Conservation (phyloP, 2,329 filamentous ascomycete genomes). For the Colletotrichum salicis region DNA sequence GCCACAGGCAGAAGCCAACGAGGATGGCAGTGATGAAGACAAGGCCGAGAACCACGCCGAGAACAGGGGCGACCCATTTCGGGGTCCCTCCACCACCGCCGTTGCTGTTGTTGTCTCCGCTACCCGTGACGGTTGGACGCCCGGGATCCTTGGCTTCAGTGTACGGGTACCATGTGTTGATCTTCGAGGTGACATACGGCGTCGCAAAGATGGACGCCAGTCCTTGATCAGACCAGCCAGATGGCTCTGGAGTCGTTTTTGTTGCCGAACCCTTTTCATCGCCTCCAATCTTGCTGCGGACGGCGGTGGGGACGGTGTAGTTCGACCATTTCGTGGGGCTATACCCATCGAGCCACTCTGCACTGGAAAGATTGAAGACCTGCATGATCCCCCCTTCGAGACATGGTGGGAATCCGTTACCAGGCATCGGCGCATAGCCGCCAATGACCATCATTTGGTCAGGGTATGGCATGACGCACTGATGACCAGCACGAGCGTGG, state of each 20-base stretch:
- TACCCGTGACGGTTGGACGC: slow-evolving; percentile 35
- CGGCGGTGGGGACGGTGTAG: slow-evolving; percentile 76
- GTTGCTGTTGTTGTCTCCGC: slow-evolving; percentile 26
- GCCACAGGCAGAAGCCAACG: slow-evolving; percentile 64
- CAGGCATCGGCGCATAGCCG: slow-evolving; percentile 62
- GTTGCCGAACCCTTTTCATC: slow-evolving; percentile 75
- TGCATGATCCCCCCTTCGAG: slow-evolving; percentile 64
- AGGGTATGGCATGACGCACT: slow-evolving; percentile 79
- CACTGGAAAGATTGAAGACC: slow-evolving; percentile 78
- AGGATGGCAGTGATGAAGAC: slow-evolving; percentile 64
- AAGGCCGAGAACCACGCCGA: slow-evolving; percentile 70
- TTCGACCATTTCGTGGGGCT: slow-evolving; percentile 69
- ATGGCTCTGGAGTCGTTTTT: slow-evolving; percentile 69
- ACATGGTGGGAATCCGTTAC: slow-evolving; percentile 48
- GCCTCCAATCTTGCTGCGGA: slow-evolving; percentile 76
- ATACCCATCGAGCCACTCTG: slow-evolving; percentile 77
- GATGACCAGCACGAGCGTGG: slow-evolving; percentile 76
- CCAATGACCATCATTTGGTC: slow-evolving; percentile 84
- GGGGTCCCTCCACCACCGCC: slow-evolving; percentile 54
- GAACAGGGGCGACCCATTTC: slow-evolving; percentile 68
- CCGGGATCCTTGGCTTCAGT: slow-evolving; percentile 44
- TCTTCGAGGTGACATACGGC: slow-evolving; percentile 65
- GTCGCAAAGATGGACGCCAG: slow-evolving; percentile 65
- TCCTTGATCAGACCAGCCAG: slow-evolving; percentile 61
- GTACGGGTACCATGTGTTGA: slow-evolving; percentile 72